These are phyloP conservation scores for Thelephora aurantiotincta DNA, from an alignment of 768 basidiomycete genomes.

Conservation along the genomic window DNA sequence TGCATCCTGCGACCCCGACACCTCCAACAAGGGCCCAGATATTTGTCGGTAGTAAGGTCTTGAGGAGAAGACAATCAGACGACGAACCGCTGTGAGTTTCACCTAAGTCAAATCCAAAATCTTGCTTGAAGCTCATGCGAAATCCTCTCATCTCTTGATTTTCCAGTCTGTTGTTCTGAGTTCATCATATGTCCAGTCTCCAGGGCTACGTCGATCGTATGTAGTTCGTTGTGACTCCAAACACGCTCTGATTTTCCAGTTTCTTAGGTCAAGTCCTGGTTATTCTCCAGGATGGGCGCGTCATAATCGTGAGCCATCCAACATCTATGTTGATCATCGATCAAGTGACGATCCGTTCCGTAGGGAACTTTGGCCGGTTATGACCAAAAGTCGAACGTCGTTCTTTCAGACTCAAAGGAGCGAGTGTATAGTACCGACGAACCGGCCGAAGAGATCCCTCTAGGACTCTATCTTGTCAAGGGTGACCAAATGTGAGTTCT, in stretches of 20 bases:
- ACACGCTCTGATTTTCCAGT: neutral
- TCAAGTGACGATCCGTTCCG: neutral
- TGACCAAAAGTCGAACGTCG: constrained; percentile 93
- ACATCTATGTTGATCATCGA: neutral
- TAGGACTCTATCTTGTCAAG: constrained; percentile 94
- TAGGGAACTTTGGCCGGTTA: constrained; percentile 86
- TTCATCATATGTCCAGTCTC: constrained; percentile 59
- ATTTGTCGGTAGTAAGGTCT: no score
- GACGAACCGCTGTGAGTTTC: no score
- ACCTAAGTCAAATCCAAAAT: no score
- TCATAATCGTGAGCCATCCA: constrained; percentile 62
- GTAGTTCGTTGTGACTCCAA: neutral
- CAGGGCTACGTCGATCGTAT: constrained; percentile 84
- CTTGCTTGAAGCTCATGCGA: no score
- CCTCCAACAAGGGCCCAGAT: no score
- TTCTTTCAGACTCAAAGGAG: constrained; percentile 88
- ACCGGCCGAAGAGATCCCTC: constrained; percentile 85
- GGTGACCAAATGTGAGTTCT: constrained; percentile 90
- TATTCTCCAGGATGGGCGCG: constrained; percentile 90
- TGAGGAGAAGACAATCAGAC: no score
- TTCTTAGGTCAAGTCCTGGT: constrained; percentile 73
- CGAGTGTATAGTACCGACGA: constrained; percentile 85
- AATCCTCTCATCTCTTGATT: no score
- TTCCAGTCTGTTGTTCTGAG: no score
- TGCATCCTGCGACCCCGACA: no score